Evolutionary conservation across 768 basidiomycete species (phyloP).

Genomic region (Candolleomyces efflorescens): DNA sequence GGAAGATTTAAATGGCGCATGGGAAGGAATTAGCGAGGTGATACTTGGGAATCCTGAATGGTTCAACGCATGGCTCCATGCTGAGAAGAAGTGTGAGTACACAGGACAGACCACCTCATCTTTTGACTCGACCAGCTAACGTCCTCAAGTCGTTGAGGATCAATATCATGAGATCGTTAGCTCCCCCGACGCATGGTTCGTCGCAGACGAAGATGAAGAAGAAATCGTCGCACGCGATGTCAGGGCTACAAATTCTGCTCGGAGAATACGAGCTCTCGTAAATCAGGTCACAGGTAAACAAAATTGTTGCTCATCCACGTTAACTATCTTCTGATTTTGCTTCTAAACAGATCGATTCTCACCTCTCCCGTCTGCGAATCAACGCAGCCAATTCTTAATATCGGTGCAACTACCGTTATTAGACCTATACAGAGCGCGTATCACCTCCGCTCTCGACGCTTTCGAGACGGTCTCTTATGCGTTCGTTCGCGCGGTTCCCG

Average conservation of each 20-base stretch:
- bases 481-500: constrained; percentile 88
- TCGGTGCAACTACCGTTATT: constrained; percentile 83
- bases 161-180: constrained; percentile 85
- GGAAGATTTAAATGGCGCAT: constrained; percentile 30
- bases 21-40: constrained; percentile 78
- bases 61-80: constrained; percentile 89
- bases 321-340: not conserved
- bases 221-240: constrained; percentile 36
- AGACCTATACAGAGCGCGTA: constrained; percentile 69
- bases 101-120: not conserved
- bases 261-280: constrained; percentile 77
- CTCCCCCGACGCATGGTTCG: constrained; percentile 79
- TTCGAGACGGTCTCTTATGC: constrained; percentile 90
- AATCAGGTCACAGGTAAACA: constrained; percentile 85
- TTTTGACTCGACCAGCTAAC: not conserved
- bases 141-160: constrained; percentile 70
- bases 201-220: constrained; percentile 56
- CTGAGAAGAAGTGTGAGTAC: constrained; percentile 81
- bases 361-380: constrained; percentile 71
- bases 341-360: constrained; percentile 77
- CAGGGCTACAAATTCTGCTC: constrained; percentile 77
- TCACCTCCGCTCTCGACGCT: constrained; percentile 84
- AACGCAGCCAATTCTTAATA: constrained; percentile 81
- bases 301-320: not conserved
- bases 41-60: constrained; percentile 82